Evolutionary conservation across 768 basidiomycete species (phyloP).

Genomic region (Amanita thiersii): DNA sequence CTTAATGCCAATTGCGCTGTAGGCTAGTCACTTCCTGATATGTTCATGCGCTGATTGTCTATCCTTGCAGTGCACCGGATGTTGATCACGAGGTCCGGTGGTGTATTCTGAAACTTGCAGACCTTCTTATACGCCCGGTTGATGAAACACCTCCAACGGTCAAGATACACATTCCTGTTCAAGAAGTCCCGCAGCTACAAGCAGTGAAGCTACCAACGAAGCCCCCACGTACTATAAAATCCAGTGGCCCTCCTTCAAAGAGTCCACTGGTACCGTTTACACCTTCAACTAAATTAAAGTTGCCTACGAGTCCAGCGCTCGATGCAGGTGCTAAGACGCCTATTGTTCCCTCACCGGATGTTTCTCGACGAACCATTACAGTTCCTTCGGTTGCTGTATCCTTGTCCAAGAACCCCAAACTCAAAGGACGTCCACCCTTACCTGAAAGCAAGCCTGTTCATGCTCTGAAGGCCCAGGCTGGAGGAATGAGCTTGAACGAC

Average conservation of each 20-base stretch:
- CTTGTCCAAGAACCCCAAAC: constrained; percentile 20
- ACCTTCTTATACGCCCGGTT: constrained; percentile 74
- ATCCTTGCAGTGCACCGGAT: constrained; percentile 49
- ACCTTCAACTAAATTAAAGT: constrained; percentile 50
- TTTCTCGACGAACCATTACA: constrained; percentile 28
- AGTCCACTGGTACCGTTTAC: constrained; percentile 30
- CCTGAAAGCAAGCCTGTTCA: constrained; percentile 33
- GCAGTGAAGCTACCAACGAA: constrained; percentile 45
- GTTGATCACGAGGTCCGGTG: constrained; percentile 86
- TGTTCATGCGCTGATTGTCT: constrained; percentile 17
- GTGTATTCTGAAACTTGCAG: constrained; percentile 86
- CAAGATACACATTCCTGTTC: constrained; percentile 73
- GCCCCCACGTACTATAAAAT: constrained; percentile 27
- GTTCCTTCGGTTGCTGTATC: constrained; percentile 22
- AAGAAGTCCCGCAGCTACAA: constrained; percentile 51
- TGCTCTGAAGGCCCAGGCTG: constrained; percentile 62
- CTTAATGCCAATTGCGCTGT: constrained; percentile 80
- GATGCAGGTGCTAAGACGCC: constrained; percentile 18
- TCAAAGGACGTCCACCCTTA: constrained; percentile 18
- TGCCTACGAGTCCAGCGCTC: constrained; percentile 30
- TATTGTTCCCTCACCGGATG: constrained; percentile 22
- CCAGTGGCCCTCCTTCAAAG: constrained; percentile 28
- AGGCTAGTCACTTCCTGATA: constrained; percentile 13
- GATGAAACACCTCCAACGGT: constrained; percentile 85
- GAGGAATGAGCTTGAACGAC: constrained; percentile 74